Evolutionary conservation across 2,329 filamentous ascomycete species (phyloP).

Genomic region (Clonostachys chloroleuca): DNA sequence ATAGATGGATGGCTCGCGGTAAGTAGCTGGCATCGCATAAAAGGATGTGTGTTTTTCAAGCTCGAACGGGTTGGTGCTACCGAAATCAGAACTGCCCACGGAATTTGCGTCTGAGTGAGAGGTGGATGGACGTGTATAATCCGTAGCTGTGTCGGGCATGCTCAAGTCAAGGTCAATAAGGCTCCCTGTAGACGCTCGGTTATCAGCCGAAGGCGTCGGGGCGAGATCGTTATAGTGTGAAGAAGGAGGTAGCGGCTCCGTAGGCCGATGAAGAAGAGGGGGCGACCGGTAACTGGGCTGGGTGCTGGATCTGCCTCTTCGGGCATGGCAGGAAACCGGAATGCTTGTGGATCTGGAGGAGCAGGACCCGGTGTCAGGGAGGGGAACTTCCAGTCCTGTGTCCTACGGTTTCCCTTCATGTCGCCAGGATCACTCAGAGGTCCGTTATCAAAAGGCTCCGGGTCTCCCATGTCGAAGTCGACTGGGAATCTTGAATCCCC

Average conservation of each 20-base stretch:
- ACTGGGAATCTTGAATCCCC: conserved; percentile 38
- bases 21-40: conserved; percentile 34
- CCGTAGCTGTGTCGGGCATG: conserved; percentile 43
- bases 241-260: conserved; percentile 41
- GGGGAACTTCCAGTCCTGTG: conserved; percentile 56
- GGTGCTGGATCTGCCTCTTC: conserved; percentile 1
- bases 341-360: conserved; percentile 39
- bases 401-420: conserved; percentile 42
- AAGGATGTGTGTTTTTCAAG: conserved; percentile 59
- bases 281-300: conserved; percentile 26
- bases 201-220: conserved; percentile 21
- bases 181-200: conserved; percentile 36
- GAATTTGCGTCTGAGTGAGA: conserved; percentile 55
- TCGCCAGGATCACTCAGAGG: conserved; percentile 45
- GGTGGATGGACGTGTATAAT: conserved; percentile 50
- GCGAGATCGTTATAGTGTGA: conserved; percentile 35
- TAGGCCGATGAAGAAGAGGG: conserved; percentile 44
- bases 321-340: conserved; percentile 33
- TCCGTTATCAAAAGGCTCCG: background rate
- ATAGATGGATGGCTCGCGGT: conserved; percentile 55
- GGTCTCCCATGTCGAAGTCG: conserved; percentile 43
- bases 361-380: conserved; percentile 46
- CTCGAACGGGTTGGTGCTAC: conserved; percentile 55
- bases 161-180: conserved; percentile 53
- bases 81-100: conserved; percentile 50